Percentiles rank a stretch among this genome's conserved stretches.
phyloP scores from a whole-genome alignment of 2,329 filamentous ascomycete genomes.

The Clarireedia monteithiana region DNA sequence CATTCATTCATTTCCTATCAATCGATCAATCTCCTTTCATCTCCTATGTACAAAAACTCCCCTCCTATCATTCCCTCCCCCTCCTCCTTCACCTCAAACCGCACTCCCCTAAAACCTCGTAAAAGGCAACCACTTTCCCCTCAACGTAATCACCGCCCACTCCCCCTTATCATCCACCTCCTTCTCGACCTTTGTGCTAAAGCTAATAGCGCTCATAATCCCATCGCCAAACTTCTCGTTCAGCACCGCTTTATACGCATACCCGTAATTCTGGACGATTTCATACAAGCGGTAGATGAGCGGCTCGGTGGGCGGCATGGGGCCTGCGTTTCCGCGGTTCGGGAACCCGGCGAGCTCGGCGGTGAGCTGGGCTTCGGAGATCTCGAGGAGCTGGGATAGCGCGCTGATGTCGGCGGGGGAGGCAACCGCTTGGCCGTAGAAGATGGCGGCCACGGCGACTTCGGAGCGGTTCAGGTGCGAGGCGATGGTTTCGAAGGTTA shows the following conservation, averaged over 20 bases:
- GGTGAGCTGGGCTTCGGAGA: slow-evolving; percentile 49
- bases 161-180: slow-evolving; percentile 78
- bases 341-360: slow-evolving; percentile 65
- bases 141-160: slow-evolving; percentile 83
- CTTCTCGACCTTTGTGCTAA: slow-evolving; percentile 87
- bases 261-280: slow-evolving; percentile 94
- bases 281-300: slow-evolving; percentile 88
- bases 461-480: slow-evolving; percentile 70
- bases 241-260: slow-evolving; percentile 88
- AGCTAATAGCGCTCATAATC: slow-evolving; percentile 94
- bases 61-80: not conserved
- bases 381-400: slow-evolving; percentile 56
- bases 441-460: slow-evolving; percentile 81
- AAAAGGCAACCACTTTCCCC: slow-evolving; percentile 59
- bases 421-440: slow-evolving; percentile 80
- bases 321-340: slow-evolving; percentile 68
- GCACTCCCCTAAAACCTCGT: slow-evolving; percentile 1
- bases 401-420: slow-evolving; percentile 60
- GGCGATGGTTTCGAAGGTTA: slow-evolving; percentile 75
- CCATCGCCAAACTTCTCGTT: slow-evolving; percentile 94
- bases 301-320: slow-evolving; percentile 80
- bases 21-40: too few species aligned
- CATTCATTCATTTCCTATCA: too few species aligned
- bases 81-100: not conserved
- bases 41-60: too few species aligned